A percentile compares a stretch with the other conserved stretches of the same genome.
Conservation (phyloP, 257 asterid species). For the Gentiana straminea region DNA sequence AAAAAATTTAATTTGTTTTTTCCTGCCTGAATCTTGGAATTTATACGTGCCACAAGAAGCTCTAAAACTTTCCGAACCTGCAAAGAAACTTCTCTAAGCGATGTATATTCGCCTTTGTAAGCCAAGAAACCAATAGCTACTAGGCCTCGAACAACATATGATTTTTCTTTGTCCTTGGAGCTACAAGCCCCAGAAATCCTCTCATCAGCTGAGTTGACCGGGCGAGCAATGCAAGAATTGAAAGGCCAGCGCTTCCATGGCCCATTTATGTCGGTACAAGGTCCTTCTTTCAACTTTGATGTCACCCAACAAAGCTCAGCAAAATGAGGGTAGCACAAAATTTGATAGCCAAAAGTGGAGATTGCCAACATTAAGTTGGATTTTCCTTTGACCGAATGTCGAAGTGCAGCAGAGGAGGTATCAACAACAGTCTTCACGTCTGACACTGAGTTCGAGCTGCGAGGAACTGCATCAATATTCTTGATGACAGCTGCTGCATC, state of each 20-base stretch:
- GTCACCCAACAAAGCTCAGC: conserved; percentile 99
- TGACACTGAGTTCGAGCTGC: conserved; percentile 16
- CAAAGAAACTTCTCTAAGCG: conserved; percentile 51
- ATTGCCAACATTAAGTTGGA: conserved; percentile 68
- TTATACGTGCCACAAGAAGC: conserved; percentile 47
- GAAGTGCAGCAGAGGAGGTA: conserved; percentile 13
- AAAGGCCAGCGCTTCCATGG: conserved; percentile 98
- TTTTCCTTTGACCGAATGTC: conserved; percentile 42
- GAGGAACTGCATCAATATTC: conserved; percentile 19
- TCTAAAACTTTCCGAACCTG: conserved; percentile 77
- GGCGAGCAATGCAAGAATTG: conserved; percentile 77
- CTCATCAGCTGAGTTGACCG: conserved; percentile 29
- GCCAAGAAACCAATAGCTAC: conserved; percentile 90
- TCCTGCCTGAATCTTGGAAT: conserved; percentile 74
- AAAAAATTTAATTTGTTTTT: conserved; percentile 55
- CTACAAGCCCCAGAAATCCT: conserved; percentile 31
- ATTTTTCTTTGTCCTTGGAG: conserved; percentile 39
- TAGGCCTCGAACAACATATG: conserved; percentile 66
- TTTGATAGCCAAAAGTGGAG: conserved; percentile 83
- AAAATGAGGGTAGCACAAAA: conserved; percentile 86
- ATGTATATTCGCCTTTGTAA: conserved; percentile 68
- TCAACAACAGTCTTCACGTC: conserved; percentile 17
- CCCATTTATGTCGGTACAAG: conserved; percentile 55
- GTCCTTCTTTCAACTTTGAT: conserved; percentile 91
- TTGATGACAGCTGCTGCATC: conserved; percentile 16